These are phyloP conservation scores for Dipodascopsis uninucleata DNA, from an alignment of 805 yeast genomes.

Conservation along the genomic window DNA sequence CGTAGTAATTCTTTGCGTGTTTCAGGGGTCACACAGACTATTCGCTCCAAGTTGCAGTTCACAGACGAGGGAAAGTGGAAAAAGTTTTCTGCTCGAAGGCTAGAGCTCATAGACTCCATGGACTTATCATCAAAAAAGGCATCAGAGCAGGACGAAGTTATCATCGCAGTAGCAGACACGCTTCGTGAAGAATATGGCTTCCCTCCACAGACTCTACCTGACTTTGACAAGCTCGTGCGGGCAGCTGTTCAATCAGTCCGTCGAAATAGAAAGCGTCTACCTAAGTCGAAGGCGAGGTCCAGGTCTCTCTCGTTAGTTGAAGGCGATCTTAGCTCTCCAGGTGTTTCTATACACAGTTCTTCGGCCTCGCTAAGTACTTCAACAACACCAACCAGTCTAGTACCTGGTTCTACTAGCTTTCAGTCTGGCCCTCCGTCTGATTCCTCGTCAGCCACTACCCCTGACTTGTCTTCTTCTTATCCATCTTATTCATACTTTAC, in stretches of 20 bases:
- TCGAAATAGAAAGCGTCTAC: slow-evolving; percentile 72
- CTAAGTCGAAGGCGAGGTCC: slow-evolving; percentile 35
- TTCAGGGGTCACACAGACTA: slow-evolving; percentile 52
- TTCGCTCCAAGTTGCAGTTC: slow-evolving; percentile 64
- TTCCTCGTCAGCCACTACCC: too few species aligned
- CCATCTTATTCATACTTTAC: too few species aligned
- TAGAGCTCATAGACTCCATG: slow-evolving; percentile 79
- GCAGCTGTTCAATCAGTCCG: slow-evolving; percentile 93
- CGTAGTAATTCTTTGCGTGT: slow-evolving; percentile 11
- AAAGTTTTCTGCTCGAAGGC: slow-evolving; percentile 80
- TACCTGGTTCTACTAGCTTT: too few species aligned
- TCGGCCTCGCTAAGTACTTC: not conserved
- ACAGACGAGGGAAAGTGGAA: slow-evolving; percentile 84
- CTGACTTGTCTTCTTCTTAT: too few species aligned
- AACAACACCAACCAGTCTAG: not conserved
- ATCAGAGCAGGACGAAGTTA: slow-evolving; percentile 84
- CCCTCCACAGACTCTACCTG: slow-evolving; percentile 53
- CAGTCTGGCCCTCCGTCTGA: too few species aligned
- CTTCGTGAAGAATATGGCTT: slow-evolving; percentile 76
- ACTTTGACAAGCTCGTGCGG: slow-evolving; percentile 84
- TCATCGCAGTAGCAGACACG: slow-evolving; percentile 70
- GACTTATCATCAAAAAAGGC: slow-evolving; percentile 69
- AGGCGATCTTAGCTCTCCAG: slow-evolving; percentile 12
- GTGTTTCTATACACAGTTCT: not conserved
- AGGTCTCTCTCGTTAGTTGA: slow-evolving; percentile 15